Conservation (phyloP, 140 eudicot genomes). For the Cichorium intybus region DNA sequence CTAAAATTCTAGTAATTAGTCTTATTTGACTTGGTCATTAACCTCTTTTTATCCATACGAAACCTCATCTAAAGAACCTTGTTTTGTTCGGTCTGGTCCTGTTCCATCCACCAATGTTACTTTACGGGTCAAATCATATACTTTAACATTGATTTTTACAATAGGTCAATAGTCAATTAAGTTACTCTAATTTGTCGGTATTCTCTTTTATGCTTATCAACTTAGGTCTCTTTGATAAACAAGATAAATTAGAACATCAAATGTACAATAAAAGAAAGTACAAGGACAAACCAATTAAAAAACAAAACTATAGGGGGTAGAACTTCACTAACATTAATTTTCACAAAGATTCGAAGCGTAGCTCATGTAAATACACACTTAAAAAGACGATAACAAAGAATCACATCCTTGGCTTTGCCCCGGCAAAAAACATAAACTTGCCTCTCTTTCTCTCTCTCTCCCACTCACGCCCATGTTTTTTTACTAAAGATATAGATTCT, state of each 20-base stretch:
- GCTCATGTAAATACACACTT: constrained; percentile 10
- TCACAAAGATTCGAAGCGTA: constrained; percentile 26
- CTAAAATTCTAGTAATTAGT: too few relatives aligned
- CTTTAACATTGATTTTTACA: too few relatives aligned
- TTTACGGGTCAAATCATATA: too few relatives aligned
- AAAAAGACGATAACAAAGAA: background rate
- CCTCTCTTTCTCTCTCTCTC: constrained; percentile 17
- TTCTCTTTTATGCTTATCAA: background rate
- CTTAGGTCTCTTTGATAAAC: background rate
- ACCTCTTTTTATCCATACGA: too few relatives aligned
- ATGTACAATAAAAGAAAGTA: background rate
- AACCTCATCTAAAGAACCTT: too few relatives aligned
- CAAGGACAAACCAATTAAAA: background rate
- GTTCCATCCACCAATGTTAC: too few relatives aligned
- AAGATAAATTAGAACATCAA: background rate
- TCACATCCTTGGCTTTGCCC: constrained; percentile 13
- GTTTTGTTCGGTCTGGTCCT: too few relatives aligned
- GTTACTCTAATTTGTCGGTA: too few relatives aligned
- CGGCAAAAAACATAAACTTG: constrained; percentile 11
- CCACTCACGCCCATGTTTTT: constrained; percentile 6
- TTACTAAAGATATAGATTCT: constrained; percentile 21
- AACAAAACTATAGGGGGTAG: background rate
- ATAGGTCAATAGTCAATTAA: too few relatives aligned
- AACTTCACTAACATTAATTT: background rate
- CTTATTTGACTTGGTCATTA: too few relatives aligned